Evolutionary conservation across 176 grass and related monocot species (phyloP).

Genomic region (Thalia dealbata): DNA sequence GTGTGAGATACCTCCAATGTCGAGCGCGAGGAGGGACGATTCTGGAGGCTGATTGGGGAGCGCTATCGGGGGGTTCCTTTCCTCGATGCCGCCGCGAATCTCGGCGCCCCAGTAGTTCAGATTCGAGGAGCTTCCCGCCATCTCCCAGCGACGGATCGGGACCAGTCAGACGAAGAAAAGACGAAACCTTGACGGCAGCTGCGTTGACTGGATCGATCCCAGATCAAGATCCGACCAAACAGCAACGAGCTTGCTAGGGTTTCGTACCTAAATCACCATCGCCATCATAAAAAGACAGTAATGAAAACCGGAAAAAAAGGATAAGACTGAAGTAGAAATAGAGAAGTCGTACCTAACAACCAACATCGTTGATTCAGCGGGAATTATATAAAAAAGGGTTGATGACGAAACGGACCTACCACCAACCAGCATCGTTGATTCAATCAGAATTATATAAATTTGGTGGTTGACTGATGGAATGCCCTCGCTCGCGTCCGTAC

Average conservation of each 20-base stretch:
- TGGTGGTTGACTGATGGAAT: not conserved
- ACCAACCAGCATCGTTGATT: not conserved
- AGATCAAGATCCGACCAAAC: not conserved
- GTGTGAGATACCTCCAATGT: conserved; percentile 50
- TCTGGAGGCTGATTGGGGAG: conserved; percentile 62
- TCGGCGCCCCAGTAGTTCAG: conserved; percentile 64
- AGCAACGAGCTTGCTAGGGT: not conserved
- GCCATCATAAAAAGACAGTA: not conserved
- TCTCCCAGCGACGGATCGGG: not conserved
- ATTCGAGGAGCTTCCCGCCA: not conserved
- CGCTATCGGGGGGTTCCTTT: conserved; percentile 60
- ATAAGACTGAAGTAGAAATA: too few species aligned
- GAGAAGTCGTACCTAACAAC: not conserved
- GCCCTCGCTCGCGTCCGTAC: not conserved
- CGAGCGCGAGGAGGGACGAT: conserved; percentile 59
- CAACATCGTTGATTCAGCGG: not conserved
- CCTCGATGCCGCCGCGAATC: conserved; percentile 44
- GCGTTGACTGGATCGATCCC: not conserved
- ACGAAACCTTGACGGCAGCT: not conserved
- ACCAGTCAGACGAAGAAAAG: not conserved
- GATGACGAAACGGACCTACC: too few species aligned
- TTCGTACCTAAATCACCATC: not conserved
- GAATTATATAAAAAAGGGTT: not conserved
- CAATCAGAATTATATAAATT: not conserved
- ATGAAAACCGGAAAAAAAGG: not conserved